phyloP scores from a whole-genome alignment of 768 basidiomycete genomes.

The Suillus subaureus region DNA sequence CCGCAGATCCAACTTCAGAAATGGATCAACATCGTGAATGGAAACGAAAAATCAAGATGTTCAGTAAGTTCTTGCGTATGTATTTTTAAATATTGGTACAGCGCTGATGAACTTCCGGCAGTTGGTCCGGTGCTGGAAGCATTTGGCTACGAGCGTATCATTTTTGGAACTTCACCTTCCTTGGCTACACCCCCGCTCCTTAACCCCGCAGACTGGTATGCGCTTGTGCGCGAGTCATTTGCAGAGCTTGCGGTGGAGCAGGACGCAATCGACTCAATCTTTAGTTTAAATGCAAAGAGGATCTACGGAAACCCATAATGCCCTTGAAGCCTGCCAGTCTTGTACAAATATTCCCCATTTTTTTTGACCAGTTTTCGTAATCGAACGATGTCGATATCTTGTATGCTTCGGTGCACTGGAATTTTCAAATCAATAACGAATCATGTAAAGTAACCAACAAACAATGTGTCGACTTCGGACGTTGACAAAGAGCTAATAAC shows the following conservation, averaged over 20 bases:
- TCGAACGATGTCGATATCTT: neutral
- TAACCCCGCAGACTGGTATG: slow-evolving; percentile 74
- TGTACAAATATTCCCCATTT: neutral
- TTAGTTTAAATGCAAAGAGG: slow-evolving; percentile 50
- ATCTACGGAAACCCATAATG: slow-evolving; percentile 38
- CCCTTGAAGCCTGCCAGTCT: neutral
- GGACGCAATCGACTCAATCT: slow-evolving; percentile 74
- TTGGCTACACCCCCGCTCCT: slow-evolving; percentile 48
- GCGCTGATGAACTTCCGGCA: slow-evolving; percentile 28
- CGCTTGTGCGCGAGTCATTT: slow-evolving; percentile 75
- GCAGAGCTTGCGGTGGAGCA: slow-evolving; percentile 82
- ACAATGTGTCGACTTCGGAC: neutral
- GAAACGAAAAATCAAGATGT: slow-evolving; percentile 79
- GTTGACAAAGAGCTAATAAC: neutral
- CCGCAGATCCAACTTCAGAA: slow-evolving; percentile 45
- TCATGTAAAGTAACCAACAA: neutral
- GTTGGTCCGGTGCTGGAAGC: slow-evolving; percentile 85
- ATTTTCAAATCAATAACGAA: neutral
- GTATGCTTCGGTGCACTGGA: neutral
- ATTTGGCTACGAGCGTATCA: slow-evolving; percentile 80
- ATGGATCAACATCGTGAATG: slow-evolving; percentile 64
- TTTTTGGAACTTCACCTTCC: slow-evolving; percentile 79
- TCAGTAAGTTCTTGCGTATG: slow-evolving; percentile 56
- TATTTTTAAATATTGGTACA: neutral
- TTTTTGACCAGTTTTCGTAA: neutral